Percentiles rank a stretch among this genome's conserved stretches.
These are phyloP conservation scores for Cutaneotrichosporon spelunceum DNA, from an alignment of 1,284 basidiomycete species.

Conservation along the genomic window DNA sequence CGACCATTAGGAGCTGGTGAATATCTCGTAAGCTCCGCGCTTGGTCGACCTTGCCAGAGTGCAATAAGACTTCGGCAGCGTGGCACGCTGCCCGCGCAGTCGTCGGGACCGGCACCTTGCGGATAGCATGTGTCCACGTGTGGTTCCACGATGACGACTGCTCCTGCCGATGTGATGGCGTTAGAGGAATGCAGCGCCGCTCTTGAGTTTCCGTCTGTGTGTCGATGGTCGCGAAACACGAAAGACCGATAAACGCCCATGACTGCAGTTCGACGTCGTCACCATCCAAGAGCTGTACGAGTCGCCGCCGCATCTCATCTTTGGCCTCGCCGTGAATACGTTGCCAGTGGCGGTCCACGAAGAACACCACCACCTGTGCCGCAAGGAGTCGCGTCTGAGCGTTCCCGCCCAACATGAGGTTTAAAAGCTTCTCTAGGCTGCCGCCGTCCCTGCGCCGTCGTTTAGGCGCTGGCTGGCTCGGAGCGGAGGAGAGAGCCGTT, in stretches of 20 bases:
- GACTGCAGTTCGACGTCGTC: constrained; percentile 67
- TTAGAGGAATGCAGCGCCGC: constrained; percentile 22
- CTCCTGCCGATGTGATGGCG: constrained; percentile 12
- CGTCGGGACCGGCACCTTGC: constrained; percentile 63
- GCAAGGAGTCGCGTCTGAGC: constrained; percentile 54
- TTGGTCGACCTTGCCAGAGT: constrained; percentile 55
- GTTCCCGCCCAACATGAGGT: constrained; percentile 54
- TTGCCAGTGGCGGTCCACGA: constrained; percentile 71
- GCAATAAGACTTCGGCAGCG: constrained; percentile 59
- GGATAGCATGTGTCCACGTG: constrained; percentile 76
- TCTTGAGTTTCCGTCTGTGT: background rate
- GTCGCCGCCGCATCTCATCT: constrained; percentile 57
- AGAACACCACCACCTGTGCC: constrained; percentile 77
- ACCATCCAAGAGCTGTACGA: constrained; percentile 62
- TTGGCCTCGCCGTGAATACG: constrained; percentile 61
- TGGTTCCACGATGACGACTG: constrained; percentile 61
- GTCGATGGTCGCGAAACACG: constrained; percentile 52
- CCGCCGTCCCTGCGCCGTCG: constrained; percentile 50
- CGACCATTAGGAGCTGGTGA: constrained; percentile 68
- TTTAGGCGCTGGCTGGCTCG: constrained; percentile 44
- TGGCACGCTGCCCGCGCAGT: constrained; percentile 79
- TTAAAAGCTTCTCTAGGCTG: constrained; percentile 61
- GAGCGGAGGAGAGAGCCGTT: background rate
- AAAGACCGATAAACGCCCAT: constrained; percentile 76
- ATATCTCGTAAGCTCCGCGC: constrained; percentile 65